Percentiles rank a stretch among this genome's conserved stretches.
phyloP scores from a whole-genome alignment of 345 rosid genomes.

The Salix udensis region DNA sequence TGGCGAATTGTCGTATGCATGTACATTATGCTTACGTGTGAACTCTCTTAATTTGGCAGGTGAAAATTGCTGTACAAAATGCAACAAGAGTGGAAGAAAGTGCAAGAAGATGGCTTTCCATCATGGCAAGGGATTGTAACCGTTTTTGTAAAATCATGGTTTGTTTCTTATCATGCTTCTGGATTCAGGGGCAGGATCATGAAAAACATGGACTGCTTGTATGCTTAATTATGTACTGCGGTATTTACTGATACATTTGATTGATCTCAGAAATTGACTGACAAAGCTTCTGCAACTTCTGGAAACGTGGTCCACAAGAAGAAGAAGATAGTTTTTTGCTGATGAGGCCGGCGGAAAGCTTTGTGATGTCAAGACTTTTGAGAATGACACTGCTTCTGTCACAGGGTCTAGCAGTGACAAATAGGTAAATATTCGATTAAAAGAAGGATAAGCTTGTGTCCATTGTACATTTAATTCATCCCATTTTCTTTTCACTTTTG shows the following conservation, averaged over 20 bases:
- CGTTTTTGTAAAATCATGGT: conserved; percentile 94
- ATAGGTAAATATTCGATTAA: neutral
- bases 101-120: conserved; percentile 59
- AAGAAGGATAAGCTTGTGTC: neutral
- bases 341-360: conserved; percentile 86
- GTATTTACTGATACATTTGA: conserved; percentile 7
- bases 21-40: neutral
- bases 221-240: neutral
- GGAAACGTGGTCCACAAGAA: conserved; percentile 32
- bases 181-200: neutral
- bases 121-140: conserved; percentile 63
- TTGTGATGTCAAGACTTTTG: conserved; percentile 67
- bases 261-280: conserved; percentile 46
- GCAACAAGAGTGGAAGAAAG: conserved; percentile 60
- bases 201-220: neutral
- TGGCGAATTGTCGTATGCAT: neutral
- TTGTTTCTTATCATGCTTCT: conserved; percentile 20
- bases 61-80: conserved; percentile 42
- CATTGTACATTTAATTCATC: neutral
- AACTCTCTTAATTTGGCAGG: conserved; percentile 33
- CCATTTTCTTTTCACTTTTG: neutral
- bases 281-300: conserved; percentile 25
- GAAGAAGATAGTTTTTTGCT: conserved; percentile 75
- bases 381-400: conserved; percentile 38
- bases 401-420: neutral